phyloP scores from a whole-genome alignment of 768 basidiomycete species.

The Boletus speciosus region DNA sequence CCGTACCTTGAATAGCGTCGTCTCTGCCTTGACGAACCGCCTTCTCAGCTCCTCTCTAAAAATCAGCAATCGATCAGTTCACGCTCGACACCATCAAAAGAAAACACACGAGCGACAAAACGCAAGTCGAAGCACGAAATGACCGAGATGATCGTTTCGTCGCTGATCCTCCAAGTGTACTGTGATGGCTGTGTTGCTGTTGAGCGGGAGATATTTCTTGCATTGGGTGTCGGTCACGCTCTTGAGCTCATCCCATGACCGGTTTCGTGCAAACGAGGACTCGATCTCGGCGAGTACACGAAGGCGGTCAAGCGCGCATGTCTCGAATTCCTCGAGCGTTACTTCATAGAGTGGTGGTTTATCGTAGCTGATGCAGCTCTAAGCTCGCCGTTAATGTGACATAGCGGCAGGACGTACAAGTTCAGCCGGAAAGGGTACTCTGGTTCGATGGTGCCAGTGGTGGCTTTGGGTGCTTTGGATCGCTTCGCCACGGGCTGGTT shows the following conservation, averaged over 20 bases:
- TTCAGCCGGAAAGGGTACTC: constrained; percentile 69
- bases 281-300: constrained; percentile 89
- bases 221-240: constrained; percentile 59
- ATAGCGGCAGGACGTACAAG: constrained; percentile 54
- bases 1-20: constrained; percentile 75
- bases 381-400: not conserved
- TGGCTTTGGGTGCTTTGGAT: not conserved
- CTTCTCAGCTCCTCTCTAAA: constrained; percentile 83
- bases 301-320: constrained; percentile 81
- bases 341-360: constrained; percentile 82
- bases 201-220: constrained; percentile 73
- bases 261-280: constrained; percentile 79
- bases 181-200: constrained; percentile 48
- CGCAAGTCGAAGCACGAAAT: constrained; percentile 90
- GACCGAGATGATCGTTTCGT: constrained; percentile 81
- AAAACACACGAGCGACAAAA: constrained; percentile 83
- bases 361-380: constrained; percentile 65
- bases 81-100: not conserved
- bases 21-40: constrained; percentile 88
- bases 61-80: not conserved
- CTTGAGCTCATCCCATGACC: constrained; percentile 75
- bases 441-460: not conserved
- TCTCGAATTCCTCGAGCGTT: constrained; percentile 94
- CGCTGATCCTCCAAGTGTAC: constrained; percentile 60
- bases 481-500: not conserved